Evolutionary conservation across 345 rosid genomes (phyloP).

Genomic region (Lepidium aucheri): DNA sequence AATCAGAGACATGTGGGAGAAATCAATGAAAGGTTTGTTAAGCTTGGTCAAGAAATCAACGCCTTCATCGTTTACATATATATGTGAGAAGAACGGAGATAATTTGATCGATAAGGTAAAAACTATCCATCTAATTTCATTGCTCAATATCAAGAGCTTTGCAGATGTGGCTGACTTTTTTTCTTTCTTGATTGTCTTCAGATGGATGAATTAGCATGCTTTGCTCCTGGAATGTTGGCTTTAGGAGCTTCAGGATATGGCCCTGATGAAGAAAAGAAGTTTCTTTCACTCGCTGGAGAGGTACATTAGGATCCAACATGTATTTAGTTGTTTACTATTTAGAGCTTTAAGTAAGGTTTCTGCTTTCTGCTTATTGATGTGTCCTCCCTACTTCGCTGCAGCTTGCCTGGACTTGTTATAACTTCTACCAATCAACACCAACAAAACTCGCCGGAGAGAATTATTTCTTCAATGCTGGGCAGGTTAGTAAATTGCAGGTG

Average conservation of each 20-base stretch:
- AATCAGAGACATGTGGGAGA: slow-evolving; percentile 98
- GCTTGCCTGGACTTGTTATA: slow-evolving; percentile 99
- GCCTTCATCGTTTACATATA: slow-evolving; percentile 79
- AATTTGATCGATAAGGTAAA: slow-evolving; percentile 61
- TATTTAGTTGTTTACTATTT: background rate
- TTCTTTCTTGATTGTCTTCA: slow-evolving; percentile 22
- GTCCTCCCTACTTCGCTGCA: slow-evolving; percentile 19
- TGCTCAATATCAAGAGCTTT: background rate
- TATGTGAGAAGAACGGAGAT: slow-evolving; percentile 80
- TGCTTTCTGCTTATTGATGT: background rate
- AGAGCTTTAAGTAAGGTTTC: background rate
- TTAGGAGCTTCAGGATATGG: slow-evolving; percentile 86
- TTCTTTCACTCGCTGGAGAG: slow-evolving; percentile 88
- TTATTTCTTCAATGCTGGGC: slow-evolving; percentile 70
- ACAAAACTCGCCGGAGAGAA: slow-evolving; percentile 97
- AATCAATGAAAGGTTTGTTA: slow-evolving; percentile 86
- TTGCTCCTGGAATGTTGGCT: slow-evolving; percentile 99
- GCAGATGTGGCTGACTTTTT: background rate
- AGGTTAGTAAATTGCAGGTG: slow-evolving; percentile 27
- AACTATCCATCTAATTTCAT: background rate
- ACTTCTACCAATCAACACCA: slow-evolving; percentile 87
- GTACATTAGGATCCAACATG: slow-evolving; percentile 24
- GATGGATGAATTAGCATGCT: slow-evolving; percentile 99
- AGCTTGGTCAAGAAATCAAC: slow-evolving; percentile 75
- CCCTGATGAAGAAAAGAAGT: slow-evolving; percentile 60